Evolutionary conservation across 345 rosid species (phyloP).

Genomic region (Populus tremula): DNA sequence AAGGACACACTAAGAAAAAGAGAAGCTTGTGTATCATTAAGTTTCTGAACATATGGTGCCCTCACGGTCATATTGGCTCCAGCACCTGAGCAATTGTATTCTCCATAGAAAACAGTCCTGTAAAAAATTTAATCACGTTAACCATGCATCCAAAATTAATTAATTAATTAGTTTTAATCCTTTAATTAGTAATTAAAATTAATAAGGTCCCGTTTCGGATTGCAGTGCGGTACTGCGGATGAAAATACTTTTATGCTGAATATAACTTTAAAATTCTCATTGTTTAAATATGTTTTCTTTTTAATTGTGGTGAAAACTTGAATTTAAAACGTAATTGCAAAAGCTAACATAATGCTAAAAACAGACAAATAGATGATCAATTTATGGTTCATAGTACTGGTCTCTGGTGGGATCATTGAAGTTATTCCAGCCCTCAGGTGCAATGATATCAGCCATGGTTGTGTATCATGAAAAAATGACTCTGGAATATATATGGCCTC

Average conservation of each 20-base stretch:
- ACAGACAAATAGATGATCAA: no score
- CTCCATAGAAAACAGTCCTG: conserved; percentile 76
- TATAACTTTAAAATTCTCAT: no score
- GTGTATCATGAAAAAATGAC: conserved; percentile 55
- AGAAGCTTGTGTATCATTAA: conserved; percentile 60
- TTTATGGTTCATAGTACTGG: conserved; percentile 33
- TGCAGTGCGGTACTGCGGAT: no score
- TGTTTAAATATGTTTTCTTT: no score
- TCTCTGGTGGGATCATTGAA: conserved; percentile 79
- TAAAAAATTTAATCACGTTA: background rate
- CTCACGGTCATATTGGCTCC: conserved; percentile 61
- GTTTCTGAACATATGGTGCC: conserved; percentile 58
- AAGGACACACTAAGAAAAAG: conserved; percentile 49
- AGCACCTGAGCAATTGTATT: conserved; percentile 67
- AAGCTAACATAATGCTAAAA: no score
- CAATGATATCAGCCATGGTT: conserved; percentile 67
- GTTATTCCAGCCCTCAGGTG: conserved; percentile 89
- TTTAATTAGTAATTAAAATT: no score
- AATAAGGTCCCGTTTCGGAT: no score
- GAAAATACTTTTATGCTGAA: no score
- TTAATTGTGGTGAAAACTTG: no score
- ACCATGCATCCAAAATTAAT: no score
- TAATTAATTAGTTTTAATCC: no score
- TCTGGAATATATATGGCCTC: conserved; percentile 72
- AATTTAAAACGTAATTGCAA: no score